Conservation (phyloP, 2,329 filamentous ascomycete genomes). For the Botryosphaeria agaves region DNA sequence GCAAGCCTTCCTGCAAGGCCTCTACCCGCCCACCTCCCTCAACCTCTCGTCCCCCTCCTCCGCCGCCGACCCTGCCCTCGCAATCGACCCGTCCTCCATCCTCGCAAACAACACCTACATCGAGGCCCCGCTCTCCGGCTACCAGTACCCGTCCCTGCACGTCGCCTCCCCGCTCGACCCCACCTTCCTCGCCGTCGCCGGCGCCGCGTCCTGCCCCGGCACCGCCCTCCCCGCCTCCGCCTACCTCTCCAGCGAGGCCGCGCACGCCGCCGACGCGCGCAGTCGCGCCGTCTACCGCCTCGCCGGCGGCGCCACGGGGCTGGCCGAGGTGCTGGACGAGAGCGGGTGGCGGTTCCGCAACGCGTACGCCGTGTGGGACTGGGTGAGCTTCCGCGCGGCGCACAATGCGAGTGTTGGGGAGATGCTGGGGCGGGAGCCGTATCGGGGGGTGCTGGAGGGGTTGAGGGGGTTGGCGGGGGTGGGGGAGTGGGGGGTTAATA, state of each 20-base stretch:
- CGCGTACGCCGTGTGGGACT: constrained; percentile 37
- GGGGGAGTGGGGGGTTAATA: constrained; percentile 27
- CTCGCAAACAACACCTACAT: constrained; percentile 13
- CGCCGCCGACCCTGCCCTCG: too few relatives aligned
- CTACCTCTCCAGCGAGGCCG: constrained; percentile 25
- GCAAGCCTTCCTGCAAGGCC: constrained; percentile 43
- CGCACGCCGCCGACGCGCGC: constrained; percentile 17
- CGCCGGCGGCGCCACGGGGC: constrained; percentile 24
- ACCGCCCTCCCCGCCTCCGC: constrained; percentile 18
- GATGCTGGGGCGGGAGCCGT: constrained; percentile 8
- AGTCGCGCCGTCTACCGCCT: constrained; percentile 27
- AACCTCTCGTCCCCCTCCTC: background rate
- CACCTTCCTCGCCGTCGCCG: constrained; percentile 31
- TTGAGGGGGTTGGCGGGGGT: constrained; percentile 29
- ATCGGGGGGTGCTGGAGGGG: constrained; percentile 7
- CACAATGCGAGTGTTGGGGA: constrained; percentile 19
- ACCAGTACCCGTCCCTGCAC: constrained; percentile 37
- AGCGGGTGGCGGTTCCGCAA: constrained; percentile 29
- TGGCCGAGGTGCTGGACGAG: constrained; percentile 8
- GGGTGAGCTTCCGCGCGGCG: constrained; percentile 33
- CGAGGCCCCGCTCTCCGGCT: constrained; percentile 33
- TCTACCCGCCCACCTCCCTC: constrained; percentile 22
- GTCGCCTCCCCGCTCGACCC: constrained; percentile 28
- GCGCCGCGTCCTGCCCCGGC: constrained; percentile 20
- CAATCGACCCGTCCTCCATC: constrained; percentile 1